Base-by-base conservation (phyloP, 2,329 filamentous ascomycete species). In the Tolypocladium endophyticum region DNA sequence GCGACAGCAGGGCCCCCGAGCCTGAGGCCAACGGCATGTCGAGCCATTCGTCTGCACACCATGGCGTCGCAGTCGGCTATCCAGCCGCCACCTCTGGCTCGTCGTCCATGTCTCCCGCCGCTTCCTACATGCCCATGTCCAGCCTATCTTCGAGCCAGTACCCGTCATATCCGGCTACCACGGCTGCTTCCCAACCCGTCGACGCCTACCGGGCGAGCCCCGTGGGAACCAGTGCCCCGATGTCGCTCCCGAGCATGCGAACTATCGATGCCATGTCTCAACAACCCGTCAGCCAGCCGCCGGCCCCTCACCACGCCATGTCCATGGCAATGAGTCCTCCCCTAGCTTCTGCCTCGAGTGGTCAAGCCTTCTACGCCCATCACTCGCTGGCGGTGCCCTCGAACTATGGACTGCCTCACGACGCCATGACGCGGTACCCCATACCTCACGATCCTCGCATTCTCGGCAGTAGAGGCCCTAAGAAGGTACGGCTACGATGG, bases 371-470 rank as follows among this genome's bases (percentile, higher is more conserved):
- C 67, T 81, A 81, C 62, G 64, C 69, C 62, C 76, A 66, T 65
- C 76, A 63, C 62, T 69, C 63, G 64, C 74, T 72, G 73, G 60
- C 69, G 16, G 60, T 72, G 62, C 65, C 67, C 12, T 65, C 70
- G 23, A 69, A 65, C 45, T 74, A 82, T 61, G 74, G 73, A n/a
- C 68, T 82, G 58, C 72, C 75, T 33, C 70, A 75, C 14, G 77
- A 80, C 35, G 69, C 74, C 61, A 67, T 76, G 64, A 71, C 73
- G 62, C 73, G 80, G 60, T 81, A 80, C 64, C 71, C 77, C 39
- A 66, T 82, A 43, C 74, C 79, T 38, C 76, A 77, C 57, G 81
- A 82, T 59, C 77, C 79, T 39, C 75, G 79, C 55, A 72, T 80
- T 55, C 63, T 81, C 55, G 74, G 76, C 50, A 74, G 76, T 54